Percentiles rank a stretch among this genome's conserved stretches.
phyloP scores from a whole-genome alignment of 257 asterid species.

The Ehretia macrophylla region DNA sequence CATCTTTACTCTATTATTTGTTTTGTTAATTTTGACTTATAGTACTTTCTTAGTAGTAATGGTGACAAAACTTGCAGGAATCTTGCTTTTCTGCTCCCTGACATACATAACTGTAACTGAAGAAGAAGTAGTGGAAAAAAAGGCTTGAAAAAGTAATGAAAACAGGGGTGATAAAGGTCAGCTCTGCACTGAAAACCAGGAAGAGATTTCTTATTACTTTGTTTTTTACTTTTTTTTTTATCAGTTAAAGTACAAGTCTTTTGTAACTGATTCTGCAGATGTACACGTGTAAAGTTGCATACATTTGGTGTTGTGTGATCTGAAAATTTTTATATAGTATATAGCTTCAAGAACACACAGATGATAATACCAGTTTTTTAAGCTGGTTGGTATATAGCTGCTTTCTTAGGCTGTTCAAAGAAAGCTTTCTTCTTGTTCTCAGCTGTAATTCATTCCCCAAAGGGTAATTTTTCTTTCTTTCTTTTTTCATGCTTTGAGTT shows the following conservation, averaged over 20 bases:
- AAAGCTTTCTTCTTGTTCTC: not conserved
- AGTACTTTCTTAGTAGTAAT: slow-evolving; percentile 14
- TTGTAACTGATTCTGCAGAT: slow-evolving; percentile 53
- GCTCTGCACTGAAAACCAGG: slow-evolving; percentile 38
- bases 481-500: slow-evolving; percentile 15
- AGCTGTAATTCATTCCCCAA: slow-evolving; percentile 1
- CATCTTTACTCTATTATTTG: not conserved
- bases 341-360: slow-evolving; percentile 30
- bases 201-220: slow-evolving; percentile 15
- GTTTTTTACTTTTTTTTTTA: slow-evolving; percentile 22
- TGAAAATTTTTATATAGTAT: slow-evolving; percentile 25
- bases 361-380: slow-evolving; percentile 23
- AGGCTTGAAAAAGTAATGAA: slow-evolving; percentile 1
- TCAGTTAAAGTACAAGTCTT: slow-evolving; percentile 30
- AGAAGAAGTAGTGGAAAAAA: slow-evolving; percentile 16
- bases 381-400: slow-evolving; percentile 20
- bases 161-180: slow-evolving; percentile 17
- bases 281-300: slow-evolving; percentile 50
- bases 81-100: slow-evolving; percentile 32
- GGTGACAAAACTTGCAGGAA: slow-evolving; percentile 42
- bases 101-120: slow-evolving; percentile 29
- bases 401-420: not conserved
- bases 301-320: slow-evolving; percentile 48
- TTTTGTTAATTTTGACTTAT: slow-evolving; percentile 13
- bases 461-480: too few relatives aligned